phyloP scores from a whole-genome alignment of 495 filamentous ascomycete genomes.

The Daldinia bambusicola region DNA sequence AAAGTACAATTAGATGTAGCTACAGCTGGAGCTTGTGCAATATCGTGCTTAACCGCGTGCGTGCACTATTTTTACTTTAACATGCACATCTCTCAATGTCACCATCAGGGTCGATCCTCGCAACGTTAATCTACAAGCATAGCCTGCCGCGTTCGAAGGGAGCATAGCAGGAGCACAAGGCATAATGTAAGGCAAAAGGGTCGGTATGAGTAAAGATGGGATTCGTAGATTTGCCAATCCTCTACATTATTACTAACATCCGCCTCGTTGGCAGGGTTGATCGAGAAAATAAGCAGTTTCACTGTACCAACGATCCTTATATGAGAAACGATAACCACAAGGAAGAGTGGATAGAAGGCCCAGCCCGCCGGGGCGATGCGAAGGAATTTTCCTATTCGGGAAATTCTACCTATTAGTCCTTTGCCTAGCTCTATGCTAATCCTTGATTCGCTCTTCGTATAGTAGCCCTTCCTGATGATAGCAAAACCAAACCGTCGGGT shows the following conservation, averaged over 20 bases:
- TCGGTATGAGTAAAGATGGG: background rate
- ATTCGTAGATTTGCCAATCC: constrained; percentile 5
- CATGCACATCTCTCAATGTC: constrained; percentile 16
- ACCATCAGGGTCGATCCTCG: constrained; percentile 1
- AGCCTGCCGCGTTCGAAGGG: constrained; percentile 9
- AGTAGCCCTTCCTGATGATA: constrained; percentile 9
- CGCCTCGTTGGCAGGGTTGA: background rate
- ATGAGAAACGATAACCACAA: constrained; percentile 1
- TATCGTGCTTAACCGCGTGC: constrained; percentile 17
- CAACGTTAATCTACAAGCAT: constrained; percentile 8
- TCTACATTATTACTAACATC: background rate
- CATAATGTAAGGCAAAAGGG: background rate
- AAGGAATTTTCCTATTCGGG: constrained; percentile 36
- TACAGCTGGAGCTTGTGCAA: constrained; percentile 2
- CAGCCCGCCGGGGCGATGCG: constrained; percentile 13
- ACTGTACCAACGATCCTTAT: background rate
- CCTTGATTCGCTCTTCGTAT: constrained; percentile 5
- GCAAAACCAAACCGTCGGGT: constrained; percentile 35
- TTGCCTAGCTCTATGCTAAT: background rate
- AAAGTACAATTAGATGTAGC: background rate
- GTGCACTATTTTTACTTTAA: constrained; percentile 30
- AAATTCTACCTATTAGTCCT: constrained; percentile 10
- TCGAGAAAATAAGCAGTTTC: background rate
- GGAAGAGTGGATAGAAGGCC: constrained; percentile 3
- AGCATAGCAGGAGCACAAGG: background rate